Base-by-base conservation (phyloP, 495 filamentous ascomycete species). In the Jackrogersella multiformis region DNA sequence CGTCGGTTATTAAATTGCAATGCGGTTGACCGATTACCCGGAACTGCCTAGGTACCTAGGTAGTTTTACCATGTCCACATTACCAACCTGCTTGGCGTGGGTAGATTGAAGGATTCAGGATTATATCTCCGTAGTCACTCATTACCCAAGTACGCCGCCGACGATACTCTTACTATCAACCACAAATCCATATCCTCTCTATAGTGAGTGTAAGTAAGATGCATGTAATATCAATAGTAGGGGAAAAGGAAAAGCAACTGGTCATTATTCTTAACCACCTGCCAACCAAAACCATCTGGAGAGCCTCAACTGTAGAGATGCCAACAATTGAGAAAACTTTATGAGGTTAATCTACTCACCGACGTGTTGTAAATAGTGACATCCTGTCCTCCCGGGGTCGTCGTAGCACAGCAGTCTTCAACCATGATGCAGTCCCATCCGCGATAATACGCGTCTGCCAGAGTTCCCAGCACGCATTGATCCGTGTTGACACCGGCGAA, bases 401-500 rank as follows among this genome's bases (percentile, higher is more conserved):
- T 80, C 8, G 85, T 87, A 9, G 77, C 85, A 35, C 79, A 81
- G 36, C 82, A 84, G 66, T 87, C 85, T 21, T 79, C 81, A 15
- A 87, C 61, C 57, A 86, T 60, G 10, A 88, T 70, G 69, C 84
- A 86, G 66, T 86, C 85, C 73, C 81, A 87, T 2, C 83, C 84
- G 34, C 76, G 79, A 63, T 74, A 82, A 58, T 84, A 83, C 32
- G 80, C 81, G 75, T 87, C 84, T 38, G 76, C 77, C 26, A 86
- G 72, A 23, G 81, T 87, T 1, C 83, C 82, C 21, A 80, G 75
- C 5, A 88, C 86, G 65, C 85, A 88, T 64, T 87, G 86, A 72
- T 88, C 85, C 2, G 84, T 86, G 67, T 88, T 88, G 8, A 87
- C 84, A 0, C 86, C 86, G 0, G 81, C 71, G 62, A 87, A 87